A percentile compares a stretch with the other conserved stretches of the same genome.
Conservation (phyloP, 371 early-diverging fungal genomes). For the Mycotypha africana region DNA sequence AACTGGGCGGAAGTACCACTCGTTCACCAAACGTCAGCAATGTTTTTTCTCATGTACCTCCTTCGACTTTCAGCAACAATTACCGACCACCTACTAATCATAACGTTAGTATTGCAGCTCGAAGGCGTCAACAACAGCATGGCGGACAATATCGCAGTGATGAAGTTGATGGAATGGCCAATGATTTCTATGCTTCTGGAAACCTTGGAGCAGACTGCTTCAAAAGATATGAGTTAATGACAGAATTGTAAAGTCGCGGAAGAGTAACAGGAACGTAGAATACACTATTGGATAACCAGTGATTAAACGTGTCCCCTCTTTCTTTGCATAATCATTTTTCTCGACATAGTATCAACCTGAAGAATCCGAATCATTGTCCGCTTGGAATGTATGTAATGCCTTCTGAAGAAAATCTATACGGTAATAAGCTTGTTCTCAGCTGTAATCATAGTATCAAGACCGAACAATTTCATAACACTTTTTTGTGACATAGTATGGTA, state of each 20-base stretch:
- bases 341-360: slow-evolving; percentile 69
- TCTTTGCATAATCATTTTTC: too few species aligned
- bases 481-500: slow-evolving; percentile 62
- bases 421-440: too few species aligned
- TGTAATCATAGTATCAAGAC: too few species aligned
- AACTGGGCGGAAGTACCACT: slow-evolving; percentile 14
- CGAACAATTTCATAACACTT: neutral
- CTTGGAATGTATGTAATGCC: slow-evolving; percentile 87
- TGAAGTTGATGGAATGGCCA: too few species aligned
- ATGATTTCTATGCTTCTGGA: too few species aligned
- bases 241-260: slow-evolving; percentile 29
- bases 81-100: too few species aligned
- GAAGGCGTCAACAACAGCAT: too few species aligned
- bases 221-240: slow-evolving; percentile 49
- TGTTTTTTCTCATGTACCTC: slow-evolving; percentile 16
- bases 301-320: too few species aligned
- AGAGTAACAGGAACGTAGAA: neutral
- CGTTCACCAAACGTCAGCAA: slow-evolving; percentile 25
- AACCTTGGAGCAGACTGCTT: slow-evolving; percentile 21
- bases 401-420: slow-evolving; percentile 65
- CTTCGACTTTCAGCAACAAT: too few species aligned
- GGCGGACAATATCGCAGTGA: too few species aligned
- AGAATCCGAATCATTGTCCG: slow-evolving; percentile 76
- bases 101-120: too few species aligned
- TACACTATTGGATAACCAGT: neutral